Percentiles rank a stretch among this genome's conserved stretches.
Conservation (phyloP, 2,329 filamentous ascomycete species). For the Pestalotiopsis sp. region DNA sequence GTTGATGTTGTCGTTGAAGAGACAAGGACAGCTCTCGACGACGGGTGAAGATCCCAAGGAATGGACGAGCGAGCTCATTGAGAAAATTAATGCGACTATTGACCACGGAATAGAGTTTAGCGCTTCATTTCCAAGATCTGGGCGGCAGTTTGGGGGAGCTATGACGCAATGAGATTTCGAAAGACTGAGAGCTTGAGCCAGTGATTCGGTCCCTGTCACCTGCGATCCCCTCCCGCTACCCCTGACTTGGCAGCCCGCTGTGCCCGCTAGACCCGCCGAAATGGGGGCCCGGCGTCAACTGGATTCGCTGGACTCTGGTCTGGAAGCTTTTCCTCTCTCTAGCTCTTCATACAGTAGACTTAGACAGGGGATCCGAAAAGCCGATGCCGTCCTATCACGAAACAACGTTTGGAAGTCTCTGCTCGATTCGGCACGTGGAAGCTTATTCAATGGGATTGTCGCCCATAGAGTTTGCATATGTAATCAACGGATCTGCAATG, state of each 20-base stretch:
- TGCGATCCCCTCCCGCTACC: background rate
- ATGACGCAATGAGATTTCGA: constrained; percentile 2
- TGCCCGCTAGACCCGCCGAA: background rate
- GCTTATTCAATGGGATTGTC: background rate
- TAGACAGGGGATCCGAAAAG: background rate
- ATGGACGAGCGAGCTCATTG: background rate
- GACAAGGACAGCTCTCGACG: background rate
- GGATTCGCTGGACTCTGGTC: background rate
- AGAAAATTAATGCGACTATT: background rate
- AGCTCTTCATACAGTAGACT: background rate
- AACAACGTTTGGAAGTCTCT: background rate
- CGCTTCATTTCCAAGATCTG: constrained; percentile 9
- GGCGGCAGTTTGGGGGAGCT: background rate
- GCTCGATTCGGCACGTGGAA: background rate
- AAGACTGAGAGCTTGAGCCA: background rate
- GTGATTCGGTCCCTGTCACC: background rate
- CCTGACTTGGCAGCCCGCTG: background rate
- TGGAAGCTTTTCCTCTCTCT: background rate
- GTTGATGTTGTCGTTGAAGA: background rate
- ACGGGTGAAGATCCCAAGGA: background rate
- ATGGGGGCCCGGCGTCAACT: background rate
- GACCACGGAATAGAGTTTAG: background rate
- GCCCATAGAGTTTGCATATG: background rate
- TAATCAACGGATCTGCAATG: background rate
- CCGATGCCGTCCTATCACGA: constrained; percentile 1